phyloP scores from a whole-genome alignment of 2,329 filamentous ascomycete genomes.

The Magnaporthiopsis rhizophila region DNA sequence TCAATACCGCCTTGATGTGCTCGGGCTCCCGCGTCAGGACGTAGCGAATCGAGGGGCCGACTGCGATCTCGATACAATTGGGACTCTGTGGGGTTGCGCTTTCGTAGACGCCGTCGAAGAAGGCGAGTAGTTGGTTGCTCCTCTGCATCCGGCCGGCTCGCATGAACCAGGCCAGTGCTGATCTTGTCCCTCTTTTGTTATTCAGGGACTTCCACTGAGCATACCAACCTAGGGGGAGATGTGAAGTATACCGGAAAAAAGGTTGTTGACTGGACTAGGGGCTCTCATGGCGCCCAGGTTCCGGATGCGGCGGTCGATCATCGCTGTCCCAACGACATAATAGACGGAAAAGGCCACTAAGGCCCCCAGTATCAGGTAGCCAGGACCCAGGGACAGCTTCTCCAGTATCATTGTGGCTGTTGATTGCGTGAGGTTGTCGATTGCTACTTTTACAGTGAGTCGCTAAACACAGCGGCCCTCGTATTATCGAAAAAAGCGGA shows the following conservation, averaged over 20 bases:
- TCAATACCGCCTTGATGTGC: constrained; percentile 49
- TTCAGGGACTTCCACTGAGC: neutral
- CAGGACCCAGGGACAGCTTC: constrained; percentile 6
- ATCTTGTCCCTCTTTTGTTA: neutral
- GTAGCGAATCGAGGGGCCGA: constrained; percentile 25
- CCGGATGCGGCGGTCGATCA: constrained; percentile 21
- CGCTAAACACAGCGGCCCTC: neutral
- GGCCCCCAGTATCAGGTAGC: constrained; percentile 4
- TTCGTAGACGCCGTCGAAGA: constrained; percentile 22
- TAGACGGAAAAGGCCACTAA: constrained; percentile 12
- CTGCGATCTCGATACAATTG: constrained; percentile 28
- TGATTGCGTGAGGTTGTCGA: neutral
- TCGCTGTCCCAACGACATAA: constrained; percentile 15
- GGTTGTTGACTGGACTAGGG: constrained; percentile 24
- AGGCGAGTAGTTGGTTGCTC: constrained; percentile 24
- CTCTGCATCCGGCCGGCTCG: constrained; percentile 20
- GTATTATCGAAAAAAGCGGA: too few species aligned
- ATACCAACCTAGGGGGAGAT: neutral
- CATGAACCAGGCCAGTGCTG: constrained; percentile 14
- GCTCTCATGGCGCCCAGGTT: constrained; percentile 25
- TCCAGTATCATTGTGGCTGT: constrained; percentile 8
- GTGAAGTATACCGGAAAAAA: constrained; percentile 21
- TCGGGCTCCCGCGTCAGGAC: constrained; percentile 44
- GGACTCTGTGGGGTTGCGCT: constrained; percentile 22
- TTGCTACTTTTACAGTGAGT: neutral